These are phyloP conservation scores for Melanogaster broomeanus DNA, from an alignment of 768 basidiomycete genomes.

Conservation along the genomic window DNA sequence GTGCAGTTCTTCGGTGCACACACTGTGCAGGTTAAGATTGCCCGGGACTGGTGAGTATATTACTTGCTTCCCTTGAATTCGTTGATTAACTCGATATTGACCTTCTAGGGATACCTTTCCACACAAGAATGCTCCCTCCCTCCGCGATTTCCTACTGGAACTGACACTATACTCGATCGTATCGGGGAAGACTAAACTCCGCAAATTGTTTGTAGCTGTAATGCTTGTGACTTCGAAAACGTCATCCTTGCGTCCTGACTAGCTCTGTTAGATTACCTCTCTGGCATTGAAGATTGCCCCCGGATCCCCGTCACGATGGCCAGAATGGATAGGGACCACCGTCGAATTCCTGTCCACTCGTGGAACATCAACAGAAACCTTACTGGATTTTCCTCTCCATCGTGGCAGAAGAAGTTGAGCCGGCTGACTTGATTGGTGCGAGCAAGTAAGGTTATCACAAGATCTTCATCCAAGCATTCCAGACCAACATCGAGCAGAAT, in stretches of 20 bases:
- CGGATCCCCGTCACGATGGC: constrained; percentile 62
- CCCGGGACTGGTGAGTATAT: constrained; percentile 77
- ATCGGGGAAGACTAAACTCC: constrained; percentile 60
- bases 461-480: not conserved
- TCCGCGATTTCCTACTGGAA: constrained; percentile 70
- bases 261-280: constrained; percentile 51
- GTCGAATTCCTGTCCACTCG: constrained; percentile 60
- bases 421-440: constrained; percentile 71
- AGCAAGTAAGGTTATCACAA: constrained; percentile 57
- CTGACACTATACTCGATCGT: constrained; percentile 67
- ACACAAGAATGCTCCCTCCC: constrained; percentile 50
- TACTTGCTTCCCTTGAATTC: not conserved
- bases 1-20: constrained; percentile 95
- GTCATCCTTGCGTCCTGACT: constrained; percentile 3
- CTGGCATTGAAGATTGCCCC: constrained; percentile 73
- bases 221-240: constrained; percentile 2
- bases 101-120: constrained; percentile 72
- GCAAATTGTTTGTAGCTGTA: constrained; percentile 90
- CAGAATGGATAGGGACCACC: constrained; percentile 72
- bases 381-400: constrained; percentile 82
- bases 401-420: constrained; percentile 78
- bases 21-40: constrained; percentile 93
- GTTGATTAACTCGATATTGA: constrained; percentile 6
- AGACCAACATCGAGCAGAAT: constrained; percentile 40
- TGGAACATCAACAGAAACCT: constrained; percentile 57